Percentiles rank a stretch among this genome's conserved stretches.
Evolutionary conservation across 1,284 basidiomycete species (phyloP).

Genomic region (Malassezia obtusa): DNA sequence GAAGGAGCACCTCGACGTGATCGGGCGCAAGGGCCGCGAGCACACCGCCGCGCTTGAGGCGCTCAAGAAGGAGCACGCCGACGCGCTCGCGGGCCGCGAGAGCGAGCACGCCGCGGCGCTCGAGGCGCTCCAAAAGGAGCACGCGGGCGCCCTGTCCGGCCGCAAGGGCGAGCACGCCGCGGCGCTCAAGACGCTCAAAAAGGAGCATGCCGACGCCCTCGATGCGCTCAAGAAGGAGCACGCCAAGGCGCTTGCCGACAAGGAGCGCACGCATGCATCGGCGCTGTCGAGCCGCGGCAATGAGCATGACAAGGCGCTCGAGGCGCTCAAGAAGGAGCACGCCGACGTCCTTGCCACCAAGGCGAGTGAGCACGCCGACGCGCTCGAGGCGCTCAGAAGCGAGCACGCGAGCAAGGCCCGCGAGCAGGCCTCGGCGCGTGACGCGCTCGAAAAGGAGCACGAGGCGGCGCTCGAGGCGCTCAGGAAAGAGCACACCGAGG

Average conservation of each 20-base stretch:
- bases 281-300: not conserved
- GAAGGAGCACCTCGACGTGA: not conserved
- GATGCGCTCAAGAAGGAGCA: not conserved
- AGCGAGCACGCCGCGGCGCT: not conserved
- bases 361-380: not conserved
- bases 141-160: not conserved
- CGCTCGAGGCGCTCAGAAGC: not conserved
- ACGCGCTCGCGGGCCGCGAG: not conserved
- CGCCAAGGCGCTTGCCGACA: not conserved
- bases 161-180: not conserved
- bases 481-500: not conserved
- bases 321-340: not conserved
- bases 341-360: not conserved
- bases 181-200: not conserved
- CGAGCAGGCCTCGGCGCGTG: not conserved
- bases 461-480: not conserved
- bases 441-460: conserved; percentile 6
- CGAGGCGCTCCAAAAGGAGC: conserved; percentile 2
- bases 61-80: conserved; percentile 19
- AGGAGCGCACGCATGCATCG: not conserved
- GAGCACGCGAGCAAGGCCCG: not conserved
- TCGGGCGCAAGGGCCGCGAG: not conserved
- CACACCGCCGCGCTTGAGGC: conserved; percentile 9
- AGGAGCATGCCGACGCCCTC: not conserved
- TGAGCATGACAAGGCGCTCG: not conserved